phyloP scores from a whole-genome alignment of 495 filamentous ascomycete species.

The Cenococcum geophilum region DNA sequence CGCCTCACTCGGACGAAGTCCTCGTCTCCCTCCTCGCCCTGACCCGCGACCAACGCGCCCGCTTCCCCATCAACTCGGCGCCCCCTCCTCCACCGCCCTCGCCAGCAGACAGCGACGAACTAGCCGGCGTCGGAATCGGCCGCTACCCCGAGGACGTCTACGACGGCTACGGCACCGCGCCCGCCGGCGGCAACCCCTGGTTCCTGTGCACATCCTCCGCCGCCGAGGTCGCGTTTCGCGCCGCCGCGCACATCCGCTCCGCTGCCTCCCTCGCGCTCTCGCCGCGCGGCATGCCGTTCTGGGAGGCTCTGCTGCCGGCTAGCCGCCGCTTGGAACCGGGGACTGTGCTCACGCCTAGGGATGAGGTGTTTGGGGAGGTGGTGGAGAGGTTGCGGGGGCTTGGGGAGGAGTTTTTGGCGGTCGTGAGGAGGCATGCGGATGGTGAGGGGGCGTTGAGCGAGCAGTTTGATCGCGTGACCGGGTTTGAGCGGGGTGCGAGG shows the following conservation, averaged over 20 bases:
- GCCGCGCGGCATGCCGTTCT: constrained; percentile 33
- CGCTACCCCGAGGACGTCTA: constrained; percentile 46
- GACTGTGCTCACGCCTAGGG: constrained; percentile 10
- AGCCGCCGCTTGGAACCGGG: constrained; percentile 5
- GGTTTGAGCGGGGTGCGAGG: constrained; percentile 36
- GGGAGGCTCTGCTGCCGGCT: constrained; percentile 28
- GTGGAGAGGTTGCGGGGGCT: constrained; percentile 30
- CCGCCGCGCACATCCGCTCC: constrained; percentile 27
- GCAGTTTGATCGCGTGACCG: constrained; percentile 40
- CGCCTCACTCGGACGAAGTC: constrained; percentile 38
- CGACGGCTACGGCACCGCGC: constrained; percentile 38
- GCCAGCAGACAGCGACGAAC: constrained; percentile 19
- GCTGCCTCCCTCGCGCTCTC: constrained; percentile 31
- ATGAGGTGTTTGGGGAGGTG: constrained; percentile 30
- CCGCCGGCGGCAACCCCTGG: constrained; percentile 43
- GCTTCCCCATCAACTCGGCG: constrained; percentile 36
- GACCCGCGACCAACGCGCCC: constrained; percentile 34
- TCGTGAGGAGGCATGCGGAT: constrained; percentile 35
- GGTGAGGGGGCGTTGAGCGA: constrained; percentile 37
- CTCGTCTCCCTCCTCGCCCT: constrained; percentile 38
- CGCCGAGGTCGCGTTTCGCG: constrained; percentile 36
- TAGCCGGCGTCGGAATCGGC: constrained; percentile 37
- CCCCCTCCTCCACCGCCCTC: constrained; percentile 10
- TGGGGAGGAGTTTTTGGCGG: constrained; percentile 38
- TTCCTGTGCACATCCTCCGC: constrained; percentile 43